Evolutionary conservation across 2,329 filamentous ascomycete genomes (phyloP), one percentile per base, ranked within the genome.

Genomic region (Aplosporella prunicola): DNA sequence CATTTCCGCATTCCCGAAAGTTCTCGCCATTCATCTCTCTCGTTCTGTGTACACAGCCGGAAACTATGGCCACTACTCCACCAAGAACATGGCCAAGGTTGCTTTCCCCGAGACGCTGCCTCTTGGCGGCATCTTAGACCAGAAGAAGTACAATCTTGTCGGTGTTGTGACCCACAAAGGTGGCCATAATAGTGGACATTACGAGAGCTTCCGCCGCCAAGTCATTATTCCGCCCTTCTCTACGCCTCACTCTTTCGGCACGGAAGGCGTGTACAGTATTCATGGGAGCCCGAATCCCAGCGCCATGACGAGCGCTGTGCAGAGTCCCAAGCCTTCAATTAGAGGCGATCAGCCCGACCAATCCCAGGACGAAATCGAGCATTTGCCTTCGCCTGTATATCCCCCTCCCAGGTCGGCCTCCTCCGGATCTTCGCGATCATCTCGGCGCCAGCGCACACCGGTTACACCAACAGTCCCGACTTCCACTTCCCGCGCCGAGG

Each of bases 71-170:
- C 77, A 76, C 44, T 72, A 74, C 42, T 94, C 88, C 1, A 81
- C 81, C 28, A 98, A 98, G 63, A 98, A 98, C 56, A 79, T 83
- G 42, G 89, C 89, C 50, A 96, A 94, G 57, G 88, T 98, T 2
- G 68, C 82, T 0, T 98, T 96, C 51, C 88, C 88, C 0, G 89
- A 96, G 58, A 72, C 73, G n/a, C 62, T 98, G 2, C 76, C 83
- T 0, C 66, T 98, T 3, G 91, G 91, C 1, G 78, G 86, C 1
- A 66, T 96, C 16, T 62, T 91, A 28, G 74, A 82, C 40, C 78
- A 82, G 51, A 82, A 78, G 45, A 81, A 75, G 54, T 98, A 95
- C 61, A 85, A 80, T 50, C 69, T 98, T 5, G 72, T 93, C 0
- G 86, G 82, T 9, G 76, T 93, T 23, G 86, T 98, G 23, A 93